These are phyloP conservation scores for Fragaria nilgerrensis DNA, from an alignment of 306 rosid species.

Conservation along the genomic window DNA sequence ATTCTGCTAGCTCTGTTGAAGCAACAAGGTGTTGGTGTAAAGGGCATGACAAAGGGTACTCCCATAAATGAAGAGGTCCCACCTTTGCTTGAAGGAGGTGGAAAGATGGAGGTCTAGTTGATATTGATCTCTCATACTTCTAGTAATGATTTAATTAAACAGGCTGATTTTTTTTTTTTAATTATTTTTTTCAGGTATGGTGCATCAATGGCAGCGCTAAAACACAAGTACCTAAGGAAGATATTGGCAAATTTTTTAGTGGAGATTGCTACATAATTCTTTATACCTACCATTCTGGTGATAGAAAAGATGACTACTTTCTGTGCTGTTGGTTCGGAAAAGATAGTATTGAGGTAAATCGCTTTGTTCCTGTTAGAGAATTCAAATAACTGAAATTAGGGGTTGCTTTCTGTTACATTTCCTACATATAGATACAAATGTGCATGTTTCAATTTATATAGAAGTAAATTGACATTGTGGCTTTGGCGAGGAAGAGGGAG, in stretches of 20 bases:
- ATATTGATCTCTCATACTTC: constrained; percentile 19
- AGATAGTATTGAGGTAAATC: constrained; percentile 80
- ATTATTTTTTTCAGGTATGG: constrained; percentile 68
- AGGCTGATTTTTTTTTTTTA: not conserved
- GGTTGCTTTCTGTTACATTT: not conserved
- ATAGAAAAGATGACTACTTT: constrained; percentile 93
- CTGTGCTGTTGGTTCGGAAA: constrained; percentile 97
- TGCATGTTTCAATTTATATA: not conserved
- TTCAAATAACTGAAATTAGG: constrained; percentile 8
- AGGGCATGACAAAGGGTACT: constrained; percentile 70
- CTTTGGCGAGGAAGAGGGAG: not conserved
- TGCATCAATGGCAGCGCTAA: constrained; percentile 87
- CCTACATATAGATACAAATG: not conserved
- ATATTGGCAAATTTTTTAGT: constrained; percentile 82
- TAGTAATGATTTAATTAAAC: constrained; percentile 1
- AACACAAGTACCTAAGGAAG: constrained; percentile 72
- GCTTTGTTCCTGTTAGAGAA: constrained; percentile 19
- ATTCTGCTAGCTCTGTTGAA: constrained; percentile 78
- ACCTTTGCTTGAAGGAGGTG: constrained; percentile 96
- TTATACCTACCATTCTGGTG: constrained; percentile 92
- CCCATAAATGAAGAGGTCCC: constrained; percentile 89
- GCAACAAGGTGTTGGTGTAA: constrained; percentile 98
- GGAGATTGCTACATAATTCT: constrained; percentile 96
- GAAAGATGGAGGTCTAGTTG: constrained; percentile 86
- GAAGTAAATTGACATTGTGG: not conserved